Percentiles rank a stretch among this genome's conserved stretches.
Evolutionary conservation across 345 rosid species (phyloP).

Genomic region (Hypericum androsaemum): DNA sequence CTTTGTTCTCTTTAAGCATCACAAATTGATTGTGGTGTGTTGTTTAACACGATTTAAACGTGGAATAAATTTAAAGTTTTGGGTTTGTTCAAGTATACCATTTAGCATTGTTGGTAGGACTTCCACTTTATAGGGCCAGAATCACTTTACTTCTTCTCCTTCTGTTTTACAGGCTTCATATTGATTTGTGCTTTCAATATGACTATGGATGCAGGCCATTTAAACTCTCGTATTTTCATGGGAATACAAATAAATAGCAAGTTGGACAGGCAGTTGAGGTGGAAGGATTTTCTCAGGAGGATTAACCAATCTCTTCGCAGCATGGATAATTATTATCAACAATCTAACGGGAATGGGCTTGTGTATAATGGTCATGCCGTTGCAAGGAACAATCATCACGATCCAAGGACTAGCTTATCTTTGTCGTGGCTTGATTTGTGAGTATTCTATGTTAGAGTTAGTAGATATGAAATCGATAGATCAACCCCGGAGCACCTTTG

Average conservation of each 20-base stretch:
- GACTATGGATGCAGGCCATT: constrained; percentile 22
- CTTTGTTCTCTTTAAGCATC: too few species aligned
- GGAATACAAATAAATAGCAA: constrained; percentile 9
- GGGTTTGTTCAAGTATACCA: too few species aligned
- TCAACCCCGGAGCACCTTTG: constrained; percentile 16
- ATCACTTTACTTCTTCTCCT: neutral
- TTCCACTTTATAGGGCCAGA: too few species aligned
- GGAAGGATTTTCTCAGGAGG: constrained; percentile 16
- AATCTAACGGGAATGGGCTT: constrained; percentile 26
- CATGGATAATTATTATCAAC: constrained; percentile 49
- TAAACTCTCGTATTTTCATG: constrained; percentile 5
- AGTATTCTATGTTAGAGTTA: constrained; percentile 22
- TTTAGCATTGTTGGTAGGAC: too few species aligned
- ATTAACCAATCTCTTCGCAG: constrained; percentile 9
- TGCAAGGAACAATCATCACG: constrained; percentile 26
- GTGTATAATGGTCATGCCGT: constrained; percentile 25
- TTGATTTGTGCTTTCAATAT: constrained; percentile 11
- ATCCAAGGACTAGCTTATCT: constrained; percentile 8
- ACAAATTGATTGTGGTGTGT: too few species aligned
- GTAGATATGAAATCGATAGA: constrained; percentile 24
- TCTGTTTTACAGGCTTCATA: constrained; percentile 9
- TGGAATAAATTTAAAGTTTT: too few species aligned
- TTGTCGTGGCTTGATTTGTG: constrained; percentile 22
- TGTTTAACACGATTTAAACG: too few species aligned
- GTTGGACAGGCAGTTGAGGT: constrained; percentile 13